Base-by-base conservation (phyloP, 2,329 filamentous ascomycete species). In the Colletotrichum truncatum region DNA sequence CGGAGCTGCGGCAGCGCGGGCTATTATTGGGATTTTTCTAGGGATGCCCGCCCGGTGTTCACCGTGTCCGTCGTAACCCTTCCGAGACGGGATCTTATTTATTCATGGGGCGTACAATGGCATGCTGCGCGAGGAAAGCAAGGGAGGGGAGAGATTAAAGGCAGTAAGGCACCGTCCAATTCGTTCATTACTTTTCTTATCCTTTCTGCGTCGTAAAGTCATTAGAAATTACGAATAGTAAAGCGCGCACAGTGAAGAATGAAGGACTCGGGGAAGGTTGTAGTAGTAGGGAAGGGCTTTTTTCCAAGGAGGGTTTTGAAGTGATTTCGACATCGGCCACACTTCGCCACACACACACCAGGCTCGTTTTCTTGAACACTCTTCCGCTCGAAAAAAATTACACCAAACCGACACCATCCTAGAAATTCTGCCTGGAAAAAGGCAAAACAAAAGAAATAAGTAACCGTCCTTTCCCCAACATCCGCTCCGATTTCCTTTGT, bases 1-100 rank as follows among this genome's bases (percentile, higher is more conserved):
- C 62, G 62, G 62, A 61, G 56, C 49, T 55, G 62, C 58, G 56
- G 62, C 48, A 65, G 56, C 39, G 55, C 38, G 38, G 32, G 41
- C 56, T 65, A 62, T 65, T 61, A 34, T 55, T 55, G 56, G 56
- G 30, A n/a, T n/a, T n/a, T 23, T 55, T 21, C 5, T 18, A 8
- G 18, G 38, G 48, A 39, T 54, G 11, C 21, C 43, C 30, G n/a
- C n/a, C n/a, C 26, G 32, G 46, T 34, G 39, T 46, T 61, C 43
- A n/a, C 38, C 11, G 14, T n/a, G 36, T 6, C n/a, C 21, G 34
- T 21, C 25, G 36, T 10, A 38, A 45, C 12, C 36, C 14, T 14
- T n/a, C 18, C 34, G 34, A 41, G 34, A 54, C 51, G 16, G 4
- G 45, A 18, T 30, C 23, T n/a, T n/a, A 2, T 16, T 28, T 14